Percentiles rank a stretch among this genome's conserved stretches.
Evolutionary conservation across 2,329 filamentous ascomycete genomes (phyloP).

Genomic region (Orbilia quercus): DNA sequence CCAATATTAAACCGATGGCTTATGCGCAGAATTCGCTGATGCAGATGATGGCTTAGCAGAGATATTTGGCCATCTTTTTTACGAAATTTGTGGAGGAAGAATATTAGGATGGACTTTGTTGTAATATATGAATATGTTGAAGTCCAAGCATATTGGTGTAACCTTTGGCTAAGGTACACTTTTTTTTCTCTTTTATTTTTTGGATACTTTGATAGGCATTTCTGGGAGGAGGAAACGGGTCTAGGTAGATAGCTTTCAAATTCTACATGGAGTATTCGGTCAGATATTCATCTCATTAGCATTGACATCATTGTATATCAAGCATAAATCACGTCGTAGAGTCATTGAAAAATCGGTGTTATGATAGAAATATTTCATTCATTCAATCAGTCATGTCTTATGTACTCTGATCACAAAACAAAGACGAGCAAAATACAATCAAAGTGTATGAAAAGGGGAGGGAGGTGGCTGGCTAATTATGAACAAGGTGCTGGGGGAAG

Average conservation of each 20-base stretch:
- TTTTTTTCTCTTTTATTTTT: neutral
- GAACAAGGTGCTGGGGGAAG: neutral
- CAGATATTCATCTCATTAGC: too few relatives aligned
- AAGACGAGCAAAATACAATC: conserved; percentile 2
- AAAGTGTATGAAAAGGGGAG: neutral
- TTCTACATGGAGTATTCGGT: too few relatives aligned
- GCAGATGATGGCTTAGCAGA: conserved; percentile 58
- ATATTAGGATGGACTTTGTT: neutral
- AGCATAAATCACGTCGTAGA: neutral
- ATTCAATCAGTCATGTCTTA: conserved; percentile 56
- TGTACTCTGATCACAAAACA: conserved; percentile 56
- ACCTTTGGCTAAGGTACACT: too few relatives aligned
- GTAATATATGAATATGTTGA: conserved; percentile 5
- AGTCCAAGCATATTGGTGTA: neutral
- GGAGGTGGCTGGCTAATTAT: neutral
- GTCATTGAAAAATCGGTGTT: neutral
- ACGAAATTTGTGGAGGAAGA: too few relatives aligned
- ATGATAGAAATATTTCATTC: conserved; percentile 47
- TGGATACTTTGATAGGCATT: neutral
- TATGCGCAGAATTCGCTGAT: conserved; percentile 64
- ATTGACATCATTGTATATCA: too few relatives aligned
- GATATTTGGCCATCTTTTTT: too few relatives aligned
- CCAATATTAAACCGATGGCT: conserved; percentile 90
- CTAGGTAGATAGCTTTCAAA: too few relatives aligned
- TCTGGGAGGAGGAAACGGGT: neutral